Evolutionary conservation across 1,284 basidiomycete species (phyloP).

Genomic region (Tylopilus sp.): DNA sequence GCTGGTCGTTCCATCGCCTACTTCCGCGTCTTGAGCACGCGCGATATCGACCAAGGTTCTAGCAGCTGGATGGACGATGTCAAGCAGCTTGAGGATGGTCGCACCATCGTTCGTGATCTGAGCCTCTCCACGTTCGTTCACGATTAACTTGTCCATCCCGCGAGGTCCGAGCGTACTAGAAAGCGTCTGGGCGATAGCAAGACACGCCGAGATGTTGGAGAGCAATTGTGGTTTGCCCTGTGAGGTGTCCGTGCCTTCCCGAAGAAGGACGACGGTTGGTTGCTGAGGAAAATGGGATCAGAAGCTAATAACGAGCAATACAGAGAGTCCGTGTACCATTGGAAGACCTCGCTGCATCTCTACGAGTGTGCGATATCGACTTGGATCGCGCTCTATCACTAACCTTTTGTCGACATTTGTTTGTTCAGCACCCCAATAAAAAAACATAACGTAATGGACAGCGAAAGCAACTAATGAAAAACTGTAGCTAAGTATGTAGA

Average conservation of each 20-base stretch:
- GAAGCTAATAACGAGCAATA: not conserved
- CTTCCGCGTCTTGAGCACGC: conserved; percentile 96
- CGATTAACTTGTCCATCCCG: conserved; percentile 98
- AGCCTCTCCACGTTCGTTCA: conserved; percentile 87
- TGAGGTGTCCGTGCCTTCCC: conserved; percentile 95
- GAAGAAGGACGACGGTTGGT: conserved; percentile 91
- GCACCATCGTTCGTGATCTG: conserved; percentile 99
- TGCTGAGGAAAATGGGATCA: conserved; percentile 52
- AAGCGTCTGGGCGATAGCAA: conserved; percentile 86
- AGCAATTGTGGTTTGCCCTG: conserved; percentile 93
- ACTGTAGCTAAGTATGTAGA: conserved; percentile 3
- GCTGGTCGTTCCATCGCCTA: conserved; percentile 97
- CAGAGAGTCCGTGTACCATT: conserved; percentile 45
- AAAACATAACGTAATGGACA: not conserved
- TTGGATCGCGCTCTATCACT: conserved; percentile 7
- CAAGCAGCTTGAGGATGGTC: conserved; percentile 94
- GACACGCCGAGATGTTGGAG: conserved; percentile 94
- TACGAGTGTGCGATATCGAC: conserved; percentile 7
- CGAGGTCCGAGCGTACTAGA: conserved; percentile 96
- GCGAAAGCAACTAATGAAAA: not conserved
- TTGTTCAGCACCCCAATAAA: conserved; percentile 1
- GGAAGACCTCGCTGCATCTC: conserved; percentile 75
- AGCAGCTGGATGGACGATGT: conserved; percentile 97
- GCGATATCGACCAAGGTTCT: conserved; percentile 97
- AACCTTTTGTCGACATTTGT: conserved; percentile 14